Conservation (phyloP, 2,329 filamentous ascomycete genomes). For the Pyrenophora tritici-repentis region DNA sequence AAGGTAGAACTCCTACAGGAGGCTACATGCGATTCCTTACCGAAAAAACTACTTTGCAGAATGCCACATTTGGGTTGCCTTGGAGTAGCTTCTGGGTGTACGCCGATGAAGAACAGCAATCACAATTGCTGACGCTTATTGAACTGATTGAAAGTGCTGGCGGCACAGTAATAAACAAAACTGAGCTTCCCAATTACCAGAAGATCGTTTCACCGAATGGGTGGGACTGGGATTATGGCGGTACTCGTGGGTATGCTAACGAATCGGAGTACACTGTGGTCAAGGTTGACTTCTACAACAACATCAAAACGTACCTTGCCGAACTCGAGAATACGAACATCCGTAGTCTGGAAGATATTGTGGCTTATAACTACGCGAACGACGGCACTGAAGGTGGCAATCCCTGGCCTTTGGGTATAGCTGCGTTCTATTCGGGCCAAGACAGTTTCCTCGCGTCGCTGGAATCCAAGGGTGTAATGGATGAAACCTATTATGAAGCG, state of each 20-base stretch:
- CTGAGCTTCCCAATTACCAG: constrained; percentile 68
- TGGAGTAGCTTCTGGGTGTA: constrained; percentile 74
- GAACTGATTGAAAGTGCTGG: constrained; percentile 63
- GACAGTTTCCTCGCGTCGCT: constrained; percentile 70
- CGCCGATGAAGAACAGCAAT: constrained; percentile 61
- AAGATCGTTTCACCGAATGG: constrained; percentile 67
- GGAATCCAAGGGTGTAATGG: constrained; percentile 62
- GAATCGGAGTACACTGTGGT: constrained; percentile 75
- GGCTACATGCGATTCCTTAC: constrained; percentile 65
- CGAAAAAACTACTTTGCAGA: constrained; percentile 59
- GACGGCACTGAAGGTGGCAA: constrained; percentile 69
- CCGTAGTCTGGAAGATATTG: constrained; percentile 33
- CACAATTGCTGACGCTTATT: constrained; percentile 57
- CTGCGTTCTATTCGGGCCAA: constrained; percentile 64
- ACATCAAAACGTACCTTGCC: constrained; percentile 67
- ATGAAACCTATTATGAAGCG: constrained; percentile 71
- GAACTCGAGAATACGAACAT: constrained; percentile 59
- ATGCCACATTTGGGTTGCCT: constrained; percentile 70
- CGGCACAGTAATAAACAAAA: constrained; percentile 70
- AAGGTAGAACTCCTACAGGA: constrained; percentile 57
- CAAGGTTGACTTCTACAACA: constrained; percentile 72
- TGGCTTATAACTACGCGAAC: constrained; percentile 57
- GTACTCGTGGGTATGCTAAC: constrained; percentile 64
- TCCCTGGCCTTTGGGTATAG: constrained; percentile 57
- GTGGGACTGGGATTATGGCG: constrained; percentile 78